Conservation (phyloP, 2,329 filamentous ascomycete genomes). For the Dactylellina parvicollis region DNA sequence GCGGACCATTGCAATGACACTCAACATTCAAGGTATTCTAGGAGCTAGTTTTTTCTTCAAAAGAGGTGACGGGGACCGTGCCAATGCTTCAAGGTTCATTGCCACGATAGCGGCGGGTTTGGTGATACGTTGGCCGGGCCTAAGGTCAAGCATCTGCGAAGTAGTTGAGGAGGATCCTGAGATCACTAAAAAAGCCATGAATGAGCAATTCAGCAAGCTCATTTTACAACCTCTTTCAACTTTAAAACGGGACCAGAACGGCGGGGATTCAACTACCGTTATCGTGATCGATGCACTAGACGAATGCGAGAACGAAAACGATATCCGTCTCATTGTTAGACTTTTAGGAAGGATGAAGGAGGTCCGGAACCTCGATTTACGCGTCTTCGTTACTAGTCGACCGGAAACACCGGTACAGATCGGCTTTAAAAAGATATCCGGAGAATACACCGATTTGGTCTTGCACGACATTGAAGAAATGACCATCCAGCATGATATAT, state of each 20-base stretch:
- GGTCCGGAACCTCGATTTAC: slow-evolving; percentile 29
- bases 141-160: background rate
- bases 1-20: slow-evolving; percentile 2
- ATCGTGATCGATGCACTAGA: slow-evolving; percentile 60
- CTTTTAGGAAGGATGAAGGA: slow-evolving; percentile 39
- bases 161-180: slow-evolving; percentile 4
- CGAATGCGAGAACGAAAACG: slow-evolving; percentile 58
- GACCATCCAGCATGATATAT: slow-evolving; percentile 58
- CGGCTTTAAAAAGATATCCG: slow-evolving; percentile 53
- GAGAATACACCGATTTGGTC: slow-evolving; percentile 21
- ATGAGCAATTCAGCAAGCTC: slow-evolving; percentile 11
- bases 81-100: slow-evolving; percentile 25
- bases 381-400: slow-evolving; percentile 56
- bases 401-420: slow-evolving; percentile 56
- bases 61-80: slow-evolving; percentile 13
- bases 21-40: background rate
- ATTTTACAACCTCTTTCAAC: slow-evolving; percentile 5
- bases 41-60: too few species aligned
- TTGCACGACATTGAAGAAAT: slow-evolving; percentile 22
- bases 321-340: slow-evolving; percentile 57
- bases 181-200: background rate
- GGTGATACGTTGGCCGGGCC: background rate
- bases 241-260: too few species aligned
- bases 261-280: too few species aligned
- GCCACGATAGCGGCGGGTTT: slow-evolving; percentile 13